Percentiles rank a stretch among this genome's conserved stretches.
These are phyloP conservation scores for Talaromyces atroroseus DNA, from an alignment of 2,329 filamentous ascomycete genomes.

Conservation along the genomic window DNA sequence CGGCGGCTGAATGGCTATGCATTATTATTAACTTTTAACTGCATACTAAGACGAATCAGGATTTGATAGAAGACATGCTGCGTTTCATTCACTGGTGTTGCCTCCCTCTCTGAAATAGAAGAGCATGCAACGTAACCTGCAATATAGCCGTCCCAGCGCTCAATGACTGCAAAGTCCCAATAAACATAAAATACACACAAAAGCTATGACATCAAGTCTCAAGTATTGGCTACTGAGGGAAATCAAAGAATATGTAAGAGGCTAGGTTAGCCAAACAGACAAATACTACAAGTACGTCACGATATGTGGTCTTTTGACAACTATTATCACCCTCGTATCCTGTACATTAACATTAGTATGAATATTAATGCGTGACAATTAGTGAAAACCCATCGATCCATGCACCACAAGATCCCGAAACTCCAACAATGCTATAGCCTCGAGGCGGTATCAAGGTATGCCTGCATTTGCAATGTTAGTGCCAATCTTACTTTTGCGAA, in stretches of 20 bases:
- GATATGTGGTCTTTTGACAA: not conserved
- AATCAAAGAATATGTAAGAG: constrained; percentile 1
- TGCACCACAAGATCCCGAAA: constrained; percentile 71
- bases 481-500: not conserved
- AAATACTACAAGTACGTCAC: constrained; percentile 1
- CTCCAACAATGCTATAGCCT: constrained; percentile 81
- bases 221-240: not conserved
- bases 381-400: constrained; percentile 86
- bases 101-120: not conserved
- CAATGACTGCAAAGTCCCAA: not conserved
- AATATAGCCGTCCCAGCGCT: not conserved
- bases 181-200: not conserved
- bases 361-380: constrained; percentile 54
- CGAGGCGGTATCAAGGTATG: constrained; percentile 83
- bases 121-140: not conserved
- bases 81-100: not conserved
- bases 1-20: too few species aligned
- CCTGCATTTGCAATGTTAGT: constrained; percentile 42
- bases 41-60: too few species aligned
- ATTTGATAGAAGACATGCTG: not conserved
- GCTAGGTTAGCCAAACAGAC: not conserved
- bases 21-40: too few species aligned
- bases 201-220: not conserved
- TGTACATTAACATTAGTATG: not conserved
- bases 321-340: not conserved